Base-by-base conservation (phyloP, 495 filamentous ascomycete species). In the Thermothielavioides terrestris region DNA sequence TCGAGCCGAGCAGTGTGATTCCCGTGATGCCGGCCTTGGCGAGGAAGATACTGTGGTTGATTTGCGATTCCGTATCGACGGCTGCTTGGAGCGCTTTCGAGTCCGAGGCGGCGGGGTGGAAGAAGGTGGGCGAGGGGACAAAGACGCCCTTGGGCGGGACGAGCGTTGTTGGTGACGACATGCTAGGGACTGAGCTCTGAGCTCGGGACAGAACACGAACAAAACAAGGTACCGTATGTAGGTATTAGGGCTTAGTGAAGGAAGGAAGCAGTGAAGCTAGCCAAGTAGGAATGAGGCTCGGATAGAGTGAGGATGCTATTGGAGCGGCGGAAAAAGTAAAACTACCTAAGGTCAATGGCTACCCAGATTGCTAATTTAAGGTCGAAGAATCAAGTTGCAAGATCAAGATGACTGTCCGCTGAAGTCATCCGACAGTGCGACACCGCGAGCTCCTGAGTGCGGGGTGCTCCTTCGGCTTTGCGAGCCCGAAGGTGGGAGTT, bases 1-100 rank as follows among this genome's bases (percentile, higher is more conserved):
- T 86, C 31, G 71, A 77, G 7, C 84, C 84, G 15, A 88, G 73
- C 8, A 86, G 67, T 2, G 85, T 80, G 15, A 86, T 68, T 10
- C 83, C 83, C 15, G 64, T 72, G 62, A 86, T 77, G 32, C 83
- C 83, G 10, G 70, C 65, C 14, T 64, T 60, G 10, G 83, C 83
- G 36, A 88, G 80, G 61, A 81, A 79, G 5, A 85, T 44, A 44
- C 73, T 75, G 71, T 86, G 82, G 9, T 60, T 58, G 28, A 71
- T 59, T 58, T 86, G 83, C 1, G 79, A 68, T 12, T 69, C 58
- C 37, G 81, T 55, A 60, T 86, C 82, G 14, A 74, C 42, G 6
- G 67, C 53, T 6, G 62, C 43, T 18, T 63, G 57, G 35, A 22
- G 20, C 27, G 27, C 10, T 1, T 28, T 15, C 3, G 11, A n/a